Base-by-base conservation (phyloP, 2,329 filamentous ascomycete genomes). In the Sodiomyces alkalinus region DNA sequence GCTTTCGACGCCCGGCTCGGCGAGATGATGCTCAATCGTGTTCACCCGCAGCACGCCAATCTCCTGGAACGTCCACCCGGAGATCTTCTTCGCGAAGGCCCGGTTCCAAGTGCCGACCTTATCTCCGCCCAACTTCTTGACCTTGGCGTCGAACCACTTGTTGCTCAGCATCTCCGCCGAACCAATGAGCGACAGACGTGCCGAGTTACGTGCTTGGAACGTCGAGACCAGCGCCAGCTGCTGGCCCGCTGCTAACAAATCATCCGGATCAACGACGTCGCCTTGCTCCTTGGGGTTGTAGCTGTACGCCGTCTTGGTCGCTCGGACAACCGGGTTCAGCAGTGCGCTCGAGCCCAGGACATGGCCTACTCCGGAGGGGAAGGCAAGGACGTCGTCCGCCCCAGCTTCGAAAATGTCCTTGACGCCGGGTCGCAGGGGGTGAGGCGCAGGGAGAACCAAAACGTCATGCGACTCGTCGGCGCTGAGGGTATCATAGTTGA, bases 11-110 rank as follows among this genome's bases (percentile, higher is more conserved):
- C 52, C 53, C 33, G 56, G 62, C 41, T 68, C 69, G 40, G 71
- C 54, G 30, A 76, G 56, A 46, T 75, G 75, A 56, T 98, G 90
- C 56, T 85, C 70, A 38, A 96, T 67, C 44, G 67, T 71, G 49
- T 82, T 82, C 43, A 92, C 80, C 43, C 80, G 78, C 41, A 98
- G 52, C 8, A 98, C 82, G 41, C 90, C 90, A 30, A 77, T 70
- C 61, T 98, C 90, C 57, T 92, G 76, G 64, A 98, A 98, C 0
- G 86, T 74, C 90, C 90, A 98, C n/a, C 71, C 79, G n/a, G 80
- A 76, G 32, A 98, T 53, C 45, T 79, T 74, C 55, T 79, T 77
- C 13, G 80, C 80, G 46, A 98, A 96, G 30, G 80, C 80, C 43
- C 74, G 69, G 59, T 98, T 98, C 41, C 67, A 68, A 9, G 81